Evolutionary conservation across 78 protist species (phyloP).

Genomic region (Dictyostelium brefeldianum): DNA sequence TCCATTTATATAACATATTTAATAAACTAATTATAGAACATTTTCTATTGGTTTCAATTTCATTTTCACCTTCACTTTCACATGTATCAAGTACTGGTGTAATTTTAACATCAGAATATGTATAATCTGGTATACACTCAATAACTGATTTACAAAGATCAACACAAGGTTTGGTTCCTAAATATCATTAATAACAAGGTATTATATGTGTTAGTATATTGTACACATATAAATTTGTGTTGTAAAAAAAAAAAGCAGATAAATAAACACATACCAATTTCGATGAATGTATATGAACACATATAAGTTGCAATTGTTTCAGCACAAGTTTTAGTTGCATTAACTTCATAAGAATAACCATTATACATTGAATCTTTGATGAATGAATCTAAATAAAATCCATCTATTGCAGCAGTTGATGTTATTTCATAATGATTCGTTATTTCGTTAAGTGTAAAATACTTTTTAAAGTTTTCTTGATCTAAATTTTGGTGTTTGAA

Average conservation of each 20-base stretch:
- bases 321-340: not conserved
- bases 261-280: not conserved
- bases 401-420: not conserved
- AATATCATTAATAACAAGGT: no score
- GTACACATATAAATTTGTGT: no score
- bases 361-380: not conserved
- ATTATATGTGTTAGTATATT: no score
- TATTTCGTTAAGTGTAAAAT: no score
- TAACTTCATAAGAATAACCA: not conserved
- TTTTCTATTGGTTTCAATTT: no score
- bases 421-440: no score
- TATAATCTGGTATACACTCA: not conserved
- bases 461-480: no score
- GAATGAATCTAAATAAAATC: not conserved
- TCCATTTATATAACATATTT: no score
- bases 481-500: no score
- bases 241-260: no score
- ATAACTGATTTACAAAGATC: not conserved
- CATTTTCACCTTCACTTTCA: not conserved
- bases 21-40: not conserved
- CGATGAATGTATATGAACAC: not conserved
- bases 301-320: not conserved
- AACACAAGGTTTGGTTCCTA: not conserved
- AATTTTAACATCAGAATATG: not conserved
- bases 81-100: not conserved